Evolutionary conservation across 768 basidiomycete genomes (phyloP).

Genomic region (Amanita polypyramis): DNA sequence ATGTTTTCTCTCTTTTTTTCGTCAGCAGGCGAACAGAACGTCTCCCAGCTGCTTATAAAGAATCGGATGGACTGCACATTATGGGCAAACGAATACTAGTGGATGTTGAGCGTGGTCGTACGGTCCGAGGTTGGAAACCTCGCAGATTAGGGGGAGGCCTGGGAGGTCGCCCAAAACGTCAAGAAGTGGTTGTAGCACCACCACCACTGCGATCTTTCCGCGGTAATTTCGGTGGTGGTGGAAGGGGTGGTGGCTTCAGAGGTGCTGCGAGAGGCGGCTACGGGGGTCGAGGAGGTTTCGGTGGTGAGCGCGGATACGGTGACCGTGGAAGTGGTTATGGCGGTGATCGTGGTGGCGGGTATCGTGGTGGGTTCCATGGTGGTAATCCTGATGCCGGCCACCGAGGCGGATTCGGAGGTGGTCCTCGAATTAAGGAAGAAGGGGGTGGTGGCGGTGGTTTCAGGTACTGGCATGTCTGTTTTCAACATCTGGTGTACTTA

Average conservation of each 20-base stretch:
- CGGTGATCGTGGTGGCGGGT: slow-evolving; percentile 24
- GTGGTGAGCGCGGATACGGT: slow-evolving; percentile 33
- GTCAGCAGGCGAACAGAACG: slow-evolving; percentile 10
- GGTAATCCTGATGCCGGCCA: slow-evolving; percentile 19
- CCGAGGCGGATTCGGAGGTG: slow-evolving; percentile 32
- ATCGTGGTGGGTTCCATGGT: slow-evolving; percentile 18
- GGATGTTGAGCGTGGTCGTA: slow-evolving; percentile 96
- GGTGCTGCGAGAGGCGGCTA: slow-evolving; percentile 27
- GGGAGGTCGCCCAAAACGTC: slow-evolving; percentile 91
- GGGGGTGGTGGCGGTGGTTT: slow-evolving; percentile 39
- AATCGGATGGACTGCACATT: slow-evolving; percentile 93
- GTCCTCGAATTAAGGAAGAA: slow-evolving; percentile 30
- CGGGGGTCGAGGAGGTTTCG: slow-evolving; percentile 27
- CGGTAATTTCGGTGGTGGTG: slow-evolving; percentile 34
- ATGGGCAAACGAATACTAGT: slow-evolving; percentile 95
- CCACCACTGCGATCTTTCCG: slow-evolving; percentile 30
- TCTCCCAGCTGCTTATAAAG: slow-evolving; percentile 83
- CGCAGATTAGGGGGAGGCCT: slow-evolving; percentile 93
- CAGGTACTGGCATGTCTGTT: slow-evolving; percentile 26
- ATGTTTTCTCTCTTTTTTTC: slow-evolving; percentile 8
- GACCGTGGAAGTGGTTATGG: slow-evolving; percentile 20
- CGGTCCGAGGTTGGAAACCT: slow-evolving; percentile 98
- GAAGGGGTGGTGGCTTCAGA: slow-evolving; percentile 27
- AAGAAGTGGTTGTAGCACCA: slow-evolving; percentile 23
- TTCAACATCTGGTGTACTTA: slow-evolving; percentile 5